Evolutionary conservation across 1,284 basidiomycete species (phyloP), one percentile per base, ranked within the genome.

Genomic region (Ustilago bromivora): DNA sequence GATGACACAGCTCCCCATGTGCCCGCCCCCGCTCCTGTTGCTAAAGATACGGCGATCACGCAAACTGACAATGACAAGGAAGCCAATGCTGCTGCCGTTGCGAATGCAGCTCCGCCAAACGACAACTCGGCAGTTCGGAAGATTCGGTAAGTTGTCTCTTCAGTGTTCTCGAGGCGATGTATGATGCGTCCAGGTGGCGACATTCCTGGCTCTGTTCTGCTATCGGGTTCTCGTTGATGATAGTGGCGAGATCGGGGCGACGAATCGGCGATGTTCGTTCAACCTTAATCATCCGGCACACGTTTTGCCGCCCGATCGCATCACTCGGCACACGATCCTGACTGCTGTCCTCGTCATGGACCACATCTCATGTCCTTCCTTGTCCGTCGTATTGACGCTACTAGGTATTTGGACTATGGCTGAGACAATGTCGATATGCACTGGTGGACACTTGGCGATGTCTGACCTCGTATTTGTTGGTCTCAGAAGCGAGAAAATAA

Each of bases 41-140:
- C 36, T n/a, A 57, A 53, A 10, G 36, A 34, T 7, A 46, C 46
- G 2, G 46, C 36, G n/a, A 19, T n/a, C n/a, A 17, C 62, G 28
- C 57, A 54, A 19, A 19, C 34, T 6, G 9, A 1, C 31, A 36
- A 36, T 34, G 41, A 60, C 1, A 57, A 47, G n/a, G 46, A 1
- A 11, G 28, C 13, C 1, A 32, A 53, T 7, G 49, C n/a, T 15
- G 15, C 32, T 56, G 32, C 47, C 6, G 61, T 47, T 17, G 28
- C 62, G 19, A 64, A 46, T 2, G 32, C 60, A 4, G 52, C 10
- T 8, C 61, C 64, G 31, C 41, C 32, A 12, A 53, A 47, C 23
- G 17, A 40, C 55, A 64, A 38, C 43, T 52, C 70, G 51, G 60
- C 70, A 15, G 71, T 73, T 43, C 57, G 71, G 7, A 73, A 67